Conservation (phyloP, 352 stramenopile genomes). For the Blastocystis sp. region DNA sequence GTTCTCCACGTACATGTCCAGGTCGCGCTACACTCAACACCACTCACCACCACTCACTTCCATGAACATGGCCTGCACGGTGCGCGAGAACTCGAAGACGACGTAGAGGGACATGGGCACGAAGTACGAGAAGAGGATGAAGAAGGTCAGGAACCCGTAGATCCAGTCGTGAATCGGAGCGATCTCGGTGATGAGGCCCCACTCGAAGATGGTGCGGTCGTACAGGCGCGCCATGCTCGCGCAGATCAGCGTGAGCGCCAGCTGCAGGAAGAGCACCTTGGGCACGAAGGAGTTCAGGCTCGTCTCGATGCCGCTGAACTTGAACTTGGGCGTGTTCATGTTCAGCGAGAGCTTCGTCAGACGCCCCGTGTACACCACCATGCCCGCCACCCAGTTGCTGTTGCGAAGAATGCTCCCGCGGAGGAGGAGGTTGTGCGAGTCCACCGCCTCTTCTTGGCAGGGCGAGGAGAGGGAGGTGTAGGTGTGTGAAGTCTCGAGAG, state of each 20-base stretch:
- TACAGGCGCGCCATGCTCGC: neutral
- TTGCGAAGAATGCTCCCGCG: slow-evolving; percentile 90
- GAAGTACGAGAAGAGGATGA: slow-evolving; percentile 72
- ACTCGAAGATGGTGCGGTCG: neutral
- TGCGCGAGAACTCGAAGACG: slow-evolving; percentile 72
- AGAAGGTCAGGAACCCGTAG: slow-evolving; percentile 74
- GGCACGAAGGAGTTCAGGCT: slow-evolving; percentile 70
- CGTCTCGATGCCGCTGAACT: slow-evolving; percentile 75
- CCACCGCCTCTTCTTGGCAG: slow-evolving; percentile 77
- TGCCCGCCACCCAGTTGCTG: slow-evolving; percentile 88
- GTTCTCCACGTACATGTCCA: slow-evolving; percentile 72
- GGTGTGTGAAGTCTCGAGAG: no score
- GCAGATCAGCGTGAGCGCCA: slow-evolving; percentile 66
- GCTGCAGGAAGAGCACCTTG: slow-evolving; percentile 71
- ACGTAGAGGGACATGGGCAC: slow-evolving; percentile 73
- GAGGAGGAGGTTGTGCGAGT: slow-evolving; percentile 87
- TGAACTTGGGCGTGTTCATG: slow-evolving; percentile 73
- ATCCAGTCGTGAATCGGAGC: slow-evolving; percentile 59
- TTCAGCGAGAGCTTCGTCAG: slow-evolving; percentile 81
- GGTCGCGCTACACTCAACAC: slow-evolving; percentile 36
- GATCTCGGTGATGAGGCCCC: neutral
- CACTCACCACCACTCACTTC: slow-evolving; percentile 13
- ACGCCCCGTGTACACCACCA: slow-evolving; percentile 89
- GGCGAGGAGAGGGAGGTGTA: no score
- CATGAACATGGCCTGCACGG: slow-evolving; percentile 66